Evolutionary conservation across 2,329 filamentous ascomycete genomes (phyloP), one percentile per base, ranked within the genome.

Genomic region (Dichotomopilus funicola): DNA sequence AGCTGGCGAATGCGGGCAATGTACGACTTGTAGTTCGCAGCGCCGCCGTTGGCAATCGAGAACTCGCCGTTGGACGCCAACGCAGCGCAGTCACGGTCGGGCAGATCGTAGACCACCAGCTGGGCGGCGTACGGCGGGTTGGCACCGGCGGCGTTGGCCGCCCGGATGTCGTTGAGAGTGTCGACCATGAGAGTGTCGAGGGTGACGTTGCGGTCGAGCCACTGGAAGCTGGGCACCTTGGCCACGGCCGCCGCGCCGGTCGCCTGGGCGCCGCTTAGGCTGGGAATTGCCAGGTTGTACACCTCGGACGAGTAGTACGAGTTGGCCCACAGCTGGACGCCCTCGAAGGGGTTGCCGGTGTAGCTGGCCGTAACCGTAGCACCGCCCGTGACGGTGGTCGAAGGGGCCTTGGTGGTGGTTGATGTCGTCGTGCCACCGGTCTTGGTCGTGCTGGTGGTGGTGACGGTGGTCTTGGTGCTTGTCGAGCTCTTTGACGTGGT

Each of bases 11-110:
- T 75, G 27, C 67, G 69, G 63, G 80, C 73, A 61, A 82, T 81
- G 67, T 81, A 82, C 44, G 68, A 69, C 72, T 79, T 77, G 70
- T 82, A 82, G 62, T 77, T 78, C 60, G 71, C 72, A 35, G 75
- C 69, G 53, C 79, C 77, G n/a, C 73, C 72, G 54, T 79, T 68
- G 44, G 73, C 74, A 37, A 81, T 73, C 5, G 73, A 67, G 57
- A 74, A 78, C 66, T 82, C 79, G 65, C 80, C 79, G 63, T 82
- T 82, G 62, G 78, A 80, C 10, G 79, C 79, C 7, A 75, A 73
- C 4, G 79, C 79, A 34, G 78, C 74, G 62, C 80, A 83, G 69
- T 82, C 80, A 65, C 80, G 77, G 63, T 81, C 78, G 10, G 80
- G 80, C 2, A 82, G 73, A 66, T 82, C 75, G 64, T 82, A 82